A percentile compares a stretch with the other conserved stretches of the same genome.
Conservation (phyloP, 305 asterid genomes). For the Plantago coronopus region DNA sequence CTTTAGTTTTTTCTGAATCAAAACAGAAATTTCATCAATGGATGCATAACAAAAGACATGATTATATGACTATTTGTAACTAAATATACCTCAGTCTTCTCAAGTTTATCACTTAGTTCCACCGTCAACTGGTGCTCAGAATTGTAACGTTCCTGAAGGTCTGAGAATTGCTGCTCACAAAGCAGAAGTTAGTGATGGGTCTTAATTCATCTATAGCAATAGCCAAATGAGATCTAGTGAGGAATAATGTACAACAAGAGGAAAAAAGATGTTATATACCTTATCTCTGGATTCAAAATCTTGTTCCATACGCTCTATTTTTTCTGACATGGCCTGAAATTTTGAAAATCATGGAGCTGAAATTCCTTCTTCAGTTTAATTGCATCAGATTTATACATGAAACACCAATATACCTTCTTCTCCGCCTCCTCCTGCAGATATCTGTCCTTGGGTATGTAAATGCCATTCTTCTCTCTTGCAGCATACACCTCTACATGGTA, state of each 20-base stretch:
- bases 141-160: conserved; percentile 78
- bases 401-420: conserved; percentile 59
- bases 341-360: conserved; percentile 8
- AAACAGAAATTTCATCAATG: conserved; percentile 24
- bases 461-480: conserved; percentile 97
- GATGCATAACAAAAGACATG: conserved; percentile 15
- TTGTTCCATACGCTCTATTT: conserved; percentile 93
- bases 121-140: conserved; percentile 75
- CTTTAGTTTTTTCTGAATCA: conserved; percentile 71
- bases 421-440: conserved; percentile 96
- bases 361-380: not conserved
- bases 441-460: conserved; percentile 93
- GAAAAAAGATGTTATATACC: conserved; percentile 37
- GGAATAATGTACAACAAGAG: conserved; percentile 5
- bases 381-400: not conserved
- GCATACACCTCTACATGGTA: conserved; percentile 83
- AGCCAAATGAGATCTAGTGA: conserved; percentile 18
- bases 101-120: conserved; percentile 79
- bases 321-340: conserved; percentile 88
- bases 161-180: conserved; percentile 68
- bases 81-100: conserved; percentile 72
- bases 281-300: conserved; percentile 87
- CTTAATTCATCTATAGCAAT: conserved; percentile 15
- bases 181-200: conserved; percentile 15
- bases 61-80: conserved; percentile 10